Evolutionary conservation across 768 basidiomycete genomes (phyloP), one percentile per base, ranked within the genome.

Genomic region (Tremella fuciformis): DNA sequence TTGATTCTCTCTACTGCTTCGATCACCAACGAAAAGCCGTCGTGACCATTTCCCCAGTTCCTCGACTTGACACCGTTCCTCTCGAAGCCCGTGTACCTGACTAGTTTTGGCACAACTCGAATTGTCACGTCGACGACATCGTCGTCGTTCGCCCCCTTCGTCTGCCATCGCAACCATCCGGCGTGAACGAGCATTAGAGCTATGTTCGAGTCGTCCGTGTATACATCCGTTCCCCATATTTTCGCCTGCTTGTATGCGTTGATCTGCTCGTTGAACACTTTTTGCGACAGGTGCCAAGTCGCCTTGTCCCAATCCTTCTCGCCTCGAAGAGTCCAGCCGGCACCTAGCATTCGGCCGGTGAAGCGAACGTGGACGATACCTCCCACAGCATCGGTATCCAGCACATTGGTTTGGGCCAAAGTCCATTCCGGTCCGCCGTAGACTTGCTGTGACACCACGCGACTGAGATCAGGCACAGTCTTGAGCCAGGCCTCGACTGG

Each of bases 41-140:
- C 79, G 60, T 81, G 80, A 4, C 76, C 75, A 62, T 80, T 80
- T 0, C 80, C 80, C 80, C 80, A 81, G 13, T 67, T 68, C 40
- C 79, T 58, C 40, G 77, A 78, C 52, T 56, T 63, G 9, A 80
- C 46, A 1, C 79, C 79, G 41, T 73, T 69, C 22, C 76, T 38
- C 53, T 77, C 70, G 3, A 74, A 66, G 7, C 75, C 74, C 9
- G 75, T 65, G 60, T 80, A 81, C 29, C 75, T 55, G 1, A 80
- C 58, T 21, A 81, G 57, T 49, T 69, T 58, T 8, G 79, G 79
- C 2, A 75, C 74, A 25, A 80, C 66, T 7, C 78, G 52, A 3
- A 81, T 53, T 26, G 53, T 74, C 3, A 80, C 76, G 7, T 58
- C 37, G 24, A 78, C 50, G 4, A 64, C 44, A 25, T 70, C 60